Evolutionary conservation across 1,284 basidiomycete genomes (phyloP), one percentile per base, ranked within the genome.

Genomic region (Nidula niveotomentosa): DNA sequence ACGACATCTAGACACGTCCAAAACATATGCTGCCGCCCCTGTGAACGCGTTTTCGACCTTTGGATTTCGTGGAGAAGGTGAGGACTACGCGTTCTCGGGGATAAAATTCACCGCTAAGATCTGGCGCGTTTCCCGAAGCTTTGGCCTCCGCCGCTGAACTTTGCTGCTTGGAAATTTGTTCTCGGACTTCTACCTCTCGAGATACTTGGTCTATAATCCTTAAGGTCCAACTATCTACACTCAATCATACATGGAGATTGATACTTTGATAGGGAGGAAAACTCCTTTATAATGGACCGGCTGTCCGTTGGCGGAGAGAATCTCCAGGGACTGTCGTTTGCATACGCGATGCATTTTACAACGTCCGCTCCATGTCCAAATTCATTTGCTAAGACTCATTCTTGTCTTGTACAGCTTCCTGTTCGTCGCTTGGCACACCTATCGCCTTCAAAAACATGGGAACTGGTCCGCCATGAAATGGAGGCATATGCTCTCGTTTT

Each of bases 51-150:
- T 80, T n/a, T 77, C 78, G 8, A 88, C 85, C 1, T 94, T 94
- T 73, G 94, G 94, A 0, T 95, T 93, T 71, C 84, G 93, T 57
- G 94, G 94, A 36, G 94, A 96, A 88, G 93, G 93, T 92, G 62
- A 53, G 41, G 53, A 23, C 44, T 53, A 43, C 34, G 30, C 30
- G 30, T 30, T 30, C 4, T 30, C 30, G 30, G 3, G 30, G 30
- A 30, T 30, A 30, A 30, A 30, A 30, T 30, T 30, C 30, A 30
- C 30, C 30, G 30, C 30, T 30, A 5, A 30, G 30, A 30, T 30
- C 30, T 30, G 5, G 30, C 30, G 30, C 30, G 30, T 5, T 30
- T 36, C 54, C 8, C 43, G 18, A 57, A 93, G 93, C 93, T 6
- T 71, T 96, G 46, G 88, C 91, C n/a, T 94, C 93, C 41, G 85